Base-by-base conservation (phyloP, 2,329 filamentous ascomycete species). In the Penicillium sp. region DNA sequence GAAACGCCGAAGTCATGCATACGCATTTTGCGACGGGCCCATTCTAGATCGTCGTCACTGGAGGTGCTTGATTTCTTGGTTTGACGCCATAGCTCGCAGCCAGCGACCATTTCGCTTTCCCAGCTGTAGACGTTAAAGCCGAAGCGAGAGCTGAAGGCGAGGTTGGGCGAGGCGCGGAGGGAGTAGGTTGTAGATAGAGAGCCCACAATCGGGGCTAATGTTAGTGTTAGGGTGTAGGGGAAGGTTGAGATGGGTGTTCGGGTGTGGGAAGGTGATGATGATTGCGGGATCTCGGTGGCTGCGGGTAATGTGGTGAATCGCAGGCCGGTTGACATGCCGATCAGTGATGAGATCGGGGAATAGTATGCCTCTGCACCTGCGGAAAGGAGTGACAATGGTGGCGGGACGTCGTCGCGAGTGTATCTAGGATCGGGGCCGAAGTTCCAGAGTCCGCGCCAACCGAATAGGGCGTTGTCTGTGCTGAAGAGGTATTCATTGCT, bases 41-140 rank as follows among this genome's bases (percentile, higher is more conserved):
- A 68, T 78, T 79, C 52, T 62, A 76, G 52, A 68, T 74, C 66
- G 78, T 81, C 58, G 74, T 73, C 62, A 70, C 75, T 75, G 75
- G 80, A 23, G 19, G 53, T 44, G 19, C 36, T 38, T 8, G 51
- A 47, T 36, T 61, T 64, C 33, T 50, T 61, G 43, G 52, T 60
- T 67, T 85, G 88, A 68, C 90, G 87, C 93, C 94, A 99, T 43
- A 97, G 79, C 77, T 99, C 94, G 78, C 91, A 90, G 15, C 94
- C 94, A 25, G 97, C 84, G 27, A 92, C 88, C 81, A 96, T 88
- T 57, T 94, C 90, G 70, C 91, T 96, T 78, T 99, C 94, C 78
- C 97, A 99, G 72, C 91, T 96, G 76, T 97, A 97, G 49, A 97
- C 89, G 69, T 99, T 99, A 77, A 99, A 99, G 70, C 95, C 92